These are phyloP conservation scores for Stemphylium beticola DNA, from an alignment of 2,329 filamentous ascomycete species.

Conservation along the genomic window DNA sequence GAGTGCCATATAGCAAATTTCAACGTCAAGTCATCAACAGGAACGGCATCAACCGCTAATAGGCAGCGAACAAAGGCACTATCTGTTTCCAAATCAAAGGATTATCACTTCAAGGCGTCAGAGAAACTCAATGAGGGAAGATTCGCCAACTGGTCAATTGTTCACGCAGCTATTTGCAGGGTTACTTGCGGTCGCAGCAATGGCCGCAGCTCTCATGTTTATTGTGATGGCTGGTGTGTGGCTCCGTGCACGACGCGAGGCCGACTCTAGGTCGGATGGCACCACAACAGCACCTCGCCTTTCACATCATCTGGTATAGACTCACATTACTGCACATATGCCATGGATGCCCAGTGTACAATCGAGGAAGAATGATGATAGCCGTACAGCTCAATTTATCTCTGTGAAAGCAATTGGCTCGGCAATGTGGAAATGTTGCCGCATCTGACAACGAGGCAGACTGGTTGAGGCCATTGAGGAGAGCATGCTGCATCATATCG, in stretches of 20 bases:
- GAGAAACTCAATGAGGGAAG: slow-evolving; percentile 25
- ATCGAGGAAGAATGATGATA: slow-evolving; percentile 19
- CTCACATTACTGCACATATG: slow-evolving; percentile 22
- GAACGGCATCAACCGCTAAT: slow-evolving; percentile 14
- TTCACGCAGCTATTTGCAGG: slow-evolving; percentile 39
- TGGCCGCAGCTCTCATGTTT: slow-evolving; percentile 43
- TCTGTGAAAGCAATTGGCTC: slow-evolving; percentile 37
- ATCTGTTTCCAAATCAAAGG: slow-evolving; percentile 25
- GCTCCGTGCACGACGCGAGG: slow-evolving; percentile 39
- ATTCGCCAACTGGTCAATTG: slow-evolving; percentile 37
- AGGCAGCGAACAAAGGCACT: slow-evolving; percentile 26
- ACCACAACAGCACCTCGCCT: slow-evolving; percentile 38
- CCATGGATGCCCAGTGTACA: slow-evolving; percentile 19
- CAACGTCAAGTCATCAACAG: slow-evolving; percentile 44
- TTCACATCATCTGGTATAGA: slow-evolving; percentile 24
- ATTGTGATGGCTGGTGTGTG: slow-evolving; percentile 42
- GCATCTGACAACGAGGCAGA: slow-evolving; percentile 37
- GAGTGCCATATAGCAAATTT: slow-evolving; percentile 49
- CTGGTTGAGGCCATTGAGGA: slow-evolving; percentile 34
- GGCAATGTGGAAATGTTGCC: slow-evolving; percentile 34
- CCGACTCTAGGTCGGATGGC: slow-evolving; percentile 30
- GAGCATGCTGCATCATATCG: slow-evolving; percentile 40
- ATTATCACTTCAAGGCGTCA: slow-evolving; percentile 24
- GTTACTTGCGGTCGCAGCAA: slow-evolving; percentile 37
- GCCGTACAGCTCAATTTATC: slow-evolving; percentile 34